These are phyloP conservation scores for Trichoderma asperellum DNA, from an alignment of 2,329 filamentous ascomycete species.

Conservation along the genomic window DNA sequence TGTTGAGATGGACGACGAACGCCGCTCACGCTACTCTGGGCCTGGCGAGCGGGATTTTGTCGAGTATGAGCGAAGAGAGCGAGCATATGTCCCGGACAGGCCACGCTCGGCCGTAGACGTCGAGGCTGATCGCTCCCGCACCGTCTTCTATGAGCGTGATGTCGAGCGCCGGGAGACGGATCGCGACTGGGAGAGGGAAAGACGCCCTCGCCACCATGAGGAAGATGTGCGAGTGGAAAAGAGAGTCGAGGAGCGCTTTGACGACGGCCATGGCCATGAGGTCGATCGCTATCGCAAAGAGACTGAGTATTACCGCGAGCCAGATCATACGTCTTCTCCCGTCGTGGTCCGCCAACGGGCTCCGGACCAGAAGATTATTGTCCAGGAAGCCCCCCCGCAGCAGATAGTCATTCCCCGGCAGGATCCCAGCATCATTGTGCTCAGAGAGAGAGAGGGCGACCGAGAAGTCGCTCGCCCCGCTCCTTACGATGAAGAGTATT, in stretches of 20 bases:
- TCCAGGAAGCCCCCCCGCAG: conserved; percentile 60
- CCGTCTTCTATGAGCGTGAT: conserved; percentile 52
- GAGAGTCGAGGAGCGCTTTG: conserved; percentile 54
- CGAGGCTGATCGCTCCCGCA: conserved; percentile 45
- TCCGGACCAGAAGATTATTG: conserved; percentile 63
- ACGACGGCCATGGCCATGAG: conserved; percentile 52
- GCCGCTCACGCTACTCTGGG: conserved; percentile 49
- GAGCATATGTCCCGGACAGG: conserved; percentile 51
- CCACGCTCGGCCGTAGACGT: conserved; percentile 57
- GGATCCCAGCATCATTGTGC: conserved; percentile 51
- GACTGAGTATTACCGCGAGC: conserved; percentile 63
- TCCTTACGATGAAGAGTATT: conserved; percentile 53
- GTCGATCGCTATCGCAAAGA: conserved; percentile 64
- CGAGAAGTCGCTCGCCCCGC: conserved; percentile 41
- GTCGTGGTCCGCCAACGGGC: conserved; percentile 61
- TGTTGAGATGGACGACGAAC: conserved; percentile 52
- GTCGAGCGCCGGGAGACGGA: conserved; percentile 44
- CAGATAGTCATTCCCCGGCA: conserved; percentile 55
- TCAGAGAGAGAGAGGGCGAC: conserved; percentile 49
- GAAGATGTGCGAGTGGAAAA: conserved; percentile 60
- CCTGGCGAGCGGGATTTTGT: conserved; percentile 48
- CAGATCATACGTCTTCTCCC: conserved; percentile 54
- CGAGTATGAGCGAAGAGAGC: conserved; percentile 48
- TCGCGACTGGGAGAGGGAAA: conserved; percentile 53
- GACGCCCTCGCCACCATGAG: conserved; percentile 48